phyloP scores from a whole-genome alignment of 176 grass and related monocot species.

The Melocanna baccifera region DNA sequence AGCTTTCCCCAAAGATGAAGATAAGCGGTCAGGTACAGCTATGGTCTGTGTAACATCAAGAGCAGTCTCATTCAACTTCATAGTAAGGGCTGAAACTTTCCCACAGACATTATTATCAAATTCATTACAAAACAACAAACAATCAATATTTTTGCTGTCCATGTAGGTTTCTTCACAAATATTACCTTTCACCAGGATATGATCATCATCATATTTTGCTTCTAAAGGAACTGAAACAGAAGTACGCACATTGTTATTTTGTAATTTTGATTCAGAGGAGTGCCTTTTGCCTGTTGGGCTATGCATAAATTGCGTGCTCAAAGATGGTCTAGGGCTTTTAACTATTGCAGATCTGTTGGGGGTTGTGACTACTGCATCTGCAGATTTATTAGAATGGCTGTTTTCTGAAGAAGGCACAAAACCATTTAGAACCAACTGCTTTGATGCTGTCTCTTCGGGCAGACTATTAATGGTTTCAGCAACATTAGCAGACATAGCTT shows the following conservation, averaged over 20 bases:
- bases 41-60: constrained; percentile 22
- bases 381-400: constrained; percentile 25
- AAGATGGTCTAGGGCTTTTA: constrained; percentile 20
- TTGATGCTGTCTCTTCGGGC: constrained; percentile 33
- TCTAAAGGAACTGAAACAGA: constrained; percentile 39
- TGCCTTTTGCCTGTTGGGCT: constrained; percentile 21
- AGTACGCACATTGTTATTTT: constrained; percentile 29
- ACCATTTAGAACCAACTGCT: constrained; percentile 38
- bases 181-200: not conserved
- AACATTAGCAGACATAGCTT: constrained; percentile 97
- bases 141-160: constrained; percentile 13
- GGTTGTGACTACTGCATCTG: constrained; percentile 20
- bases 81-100: constrained; percentile 21
- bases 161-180: constrained; percentile 22
- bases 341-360: constrained; percentile 30
- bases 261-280: constrained; percentile 21
- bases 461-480: constrained; percentile 51
- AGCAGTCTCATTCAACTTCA: constrained; percentile 20
- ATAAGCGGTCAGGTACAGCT: constrained; percentile 41
- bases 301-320: constrained; percentile 21
- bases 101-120: constrained; percentile 4
- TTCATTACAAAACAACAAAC: constrained; percentile 9
- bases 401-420: constrained; percentile 12
- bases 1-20: constrained; percentile 47
- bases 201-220: constrained; percentile 21